phyloP scores from a whole-genome alignment of 208 protist genomes.

The Leishmania tarentolae region DNA sequence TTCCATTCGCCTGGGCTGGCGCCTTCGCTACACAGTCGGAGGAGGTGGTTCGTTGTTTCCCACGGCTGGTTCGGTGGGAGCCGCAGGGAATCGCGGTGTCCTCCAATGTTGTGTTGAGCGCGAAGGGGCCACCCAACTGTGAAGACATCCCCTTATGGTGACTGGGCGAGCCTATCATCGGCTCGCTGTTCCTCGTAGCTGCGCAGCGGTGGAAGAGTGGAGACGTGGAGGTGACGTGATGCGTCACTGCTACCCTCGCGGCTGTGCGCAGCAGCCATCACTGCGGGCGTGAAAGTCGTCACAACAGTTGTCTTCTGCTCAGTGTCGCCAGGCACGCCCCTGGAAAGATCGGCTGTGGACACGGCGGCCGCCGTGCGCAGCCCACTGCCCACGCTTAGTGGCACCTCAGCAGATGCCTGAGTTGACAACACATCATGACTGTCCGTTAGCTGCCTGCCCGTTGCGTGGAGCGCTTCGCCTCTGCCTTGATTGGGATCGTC shows the following conservation, averaged over 20 bases:
- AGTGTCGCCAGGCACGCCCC: not conserved
- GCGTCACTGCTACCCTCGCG: not conserved
- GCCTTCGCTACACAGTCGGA: not conserved
- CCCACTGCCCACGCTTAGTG: not conserved
- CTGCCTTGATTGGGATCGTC: not conserved
- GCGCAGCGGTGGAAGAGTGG: constrained; percentile 11
- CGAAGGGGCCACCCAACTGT: not conserved
- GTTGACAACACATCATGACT: not conserved
- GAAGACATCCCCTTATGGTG: not conserved
- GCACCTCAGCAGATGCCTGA: not conserved
- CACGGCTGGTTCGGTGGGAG: not conserved
- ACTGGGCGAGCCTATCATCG: constrained; percentile 1
- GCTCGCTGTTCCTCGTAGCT: constrained; percentile 11
- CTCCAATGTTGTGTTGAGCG: not conserved
- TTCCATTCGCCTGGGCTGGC: not conserved
- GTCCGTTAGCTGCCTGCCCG: not conserved
- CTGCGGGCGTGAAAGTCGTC: no score
- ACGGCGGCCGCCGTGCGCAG: not conserved
- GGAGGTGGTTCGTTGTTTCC: not conserved
- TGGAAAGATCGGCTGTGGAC: not conserved
- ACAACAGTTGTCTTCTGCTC: not conserved
- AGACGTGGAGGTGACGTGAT: not conserved
- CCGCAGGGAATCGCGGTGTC: not conserved
- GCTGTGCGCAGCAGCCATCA: not conserved
- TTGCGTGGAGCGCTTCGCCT: not conserved